Evolutionary conservation across 108 stramenopile genomes (phyloP), one percentile per base, ranked within the genome.

Genomic region (Schizochytrium sp.): DNA sequence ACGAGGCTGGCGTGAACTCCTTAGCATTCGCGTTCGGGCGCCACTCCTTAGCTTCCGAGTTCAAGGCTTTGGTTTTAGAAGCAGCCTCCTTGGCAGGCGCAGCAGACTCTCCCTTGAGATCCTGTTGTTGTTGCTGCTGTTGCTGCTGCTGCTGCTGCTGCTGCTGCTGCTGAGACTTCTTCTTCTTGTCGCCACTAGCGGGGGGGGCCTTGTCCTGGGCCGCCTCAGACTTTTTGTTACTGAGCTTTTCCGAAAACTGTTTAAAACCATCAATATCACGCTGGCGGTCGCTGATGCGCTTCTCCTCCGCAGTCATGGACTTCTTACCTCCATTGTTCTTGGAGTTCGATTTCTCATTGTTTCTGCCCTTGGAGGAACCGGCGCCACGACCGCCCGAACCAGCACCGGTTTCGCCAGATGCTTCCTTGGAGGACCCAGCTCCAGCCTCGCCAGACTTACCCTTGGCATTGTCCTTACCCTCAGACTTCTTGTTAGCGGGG

Each of bases 1-100:
- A 5, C 50, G 76, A 83, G 15, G 59, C 59, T 60, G 76, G 76
- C 28, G 76, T 83, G 76, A 83, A 83, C 53, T 83, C 76, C 50
- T 3, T 3, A 10, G 76, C 76, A 42, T 49, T 55, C 45, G 28
- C 76, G 2, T 55, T 49, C 12, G 76, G 76, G 17, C 53, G 47
- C 76, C 76, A 83, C 2, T 83, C 76, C 76, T 83, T 49, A n/a
- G 76, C 76, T 5, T 46, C 53, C 12, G 53, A 49, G 76, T 83
- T 83, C 76, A 83, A 44, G 44, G 28, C 64, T 44, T 69, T 38
- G 57, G 57, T 58, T 17, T 10, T 58, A 10, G 57, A 17, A 10
- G 57, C 17, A 15, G 10, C 13, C 13, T 58, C 57, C 13, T 28
- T 28, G 28, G 28, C 28, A 28, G 28, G 28, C 28, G 28, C 28